Evolutionary conservation across 2,329 filamentous ascomycete genomes (phyloP).

Genomic region (Colletotrichum abscissum): DNA sequence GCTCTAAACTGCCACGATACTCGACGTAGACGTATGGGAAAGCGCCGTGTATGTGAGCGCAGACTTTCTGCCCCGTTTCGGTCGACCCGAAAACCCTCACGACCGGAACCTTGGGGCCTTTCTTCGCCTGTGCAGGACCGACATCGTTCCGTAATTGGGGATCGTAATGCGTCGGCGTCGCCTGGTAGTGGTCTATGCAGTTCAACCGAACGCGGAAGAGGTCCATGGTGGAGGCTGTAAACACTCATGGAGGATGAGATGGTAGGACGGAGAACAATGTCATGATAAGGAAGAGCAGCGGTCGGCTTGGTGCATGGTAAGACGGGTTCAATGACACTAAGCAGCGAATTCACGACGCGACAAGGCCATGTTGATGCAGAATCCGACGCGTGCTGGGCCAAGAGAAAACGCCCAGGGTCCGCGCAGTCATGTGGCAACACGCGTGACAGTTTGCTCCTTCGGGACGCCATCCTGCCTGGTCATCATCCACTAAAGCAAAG

Average conservation of each 20-base stretch:
- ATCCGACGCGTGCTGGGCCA: constrained; percentile 1
- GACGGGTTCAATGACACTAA: constrained; percentile 5
- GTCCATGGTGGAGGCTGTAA: constrained; percentile 59
- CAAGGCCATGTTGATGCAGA: constrained; percentile 15
- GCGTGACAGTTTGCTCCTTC: neutral
- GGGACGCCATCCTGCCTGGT: neutral
- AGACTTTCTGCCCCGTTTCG: constrained; percentile 94
- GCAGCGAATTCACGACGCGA: constrained; percentile 15
- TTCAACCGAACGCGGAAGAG: constrained; percentile 92
- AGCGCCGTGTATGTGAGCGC: constrained; percentile 93
- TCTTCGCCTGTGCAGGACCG: constrained; percentile 67
- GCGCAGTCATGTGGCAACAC: constrained; percentile 43
- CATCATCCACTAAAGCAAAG: neutral
- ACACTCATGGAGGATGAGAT: constrained; percentile 23
- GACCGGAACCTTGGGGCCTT: constrained; percentile 81
- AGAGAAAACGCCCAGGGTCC: constrained; percentile 6
- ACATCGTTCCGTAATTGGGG: constrained; percentile 78
- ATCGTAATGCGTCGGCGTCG: constrained; percentile 81
- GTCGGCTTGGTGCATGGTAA: neutral
- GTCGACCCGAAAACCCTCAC: constrained; percentile 93
- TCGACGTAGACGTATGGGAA: constrained; percentile 96
- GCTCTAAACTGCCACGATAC: constrained; percentile 77
- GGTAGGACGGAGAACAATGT: neutral
- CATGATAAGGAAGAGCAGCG: neutral
- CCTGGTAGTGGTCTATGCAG: constrained; percentile 95